These are phyloP conservation scores for Phaeosphaeria sp. DNA, from an alignment of 2,329 filamentous ascomycete species.

Conservation along the genomic window DNA sequence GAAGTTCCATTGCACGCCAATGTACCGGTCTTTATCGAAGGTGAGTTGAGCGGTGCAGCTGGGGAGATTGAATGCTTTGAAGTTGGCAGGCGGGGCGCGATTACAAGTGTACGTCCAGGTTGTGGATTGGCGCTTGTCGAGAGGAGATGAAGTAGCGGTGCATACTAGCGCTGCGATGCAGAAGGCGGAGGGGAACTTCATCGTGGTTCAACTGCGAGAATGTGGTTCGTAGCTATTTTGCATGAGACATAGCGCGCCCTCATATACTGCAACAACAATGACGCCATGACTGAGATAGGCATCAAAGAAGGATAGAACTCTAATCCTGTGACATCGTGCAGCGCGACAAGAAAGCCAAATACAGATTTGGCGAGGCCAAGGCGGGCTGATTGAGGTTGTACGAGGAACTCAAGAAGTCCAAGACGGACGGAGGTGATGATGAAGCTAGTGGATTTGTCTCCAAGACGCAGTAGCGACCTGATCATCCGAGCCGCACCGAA, in stretches of 20 bases:
- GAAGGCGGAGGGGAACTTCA: neutral
- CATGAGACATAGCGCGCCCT: too few relatives aligned
- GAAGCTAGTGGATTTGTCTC: neutral
- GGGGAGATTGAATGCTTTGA: conserved; percentile 9
- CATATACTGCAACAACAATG: neutral
- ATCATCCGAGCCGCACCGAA: neutral
- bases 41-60: conserved; percentile 10
- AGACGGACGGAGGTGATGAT: neutral
- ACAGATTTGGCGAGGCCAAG: neutral
- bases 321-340: neutral
- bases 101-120: neutral
- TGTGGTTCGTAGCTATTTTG: neutral
- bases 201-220: neutral
- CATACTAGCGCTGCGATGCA: neutral
- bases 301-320: neutral
- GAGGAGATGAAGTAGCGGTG: neutral
- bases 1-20: conserved; percentile 12
- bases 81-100: conserved; percentile 1
- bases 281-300: neutral
- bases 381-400: neutral
- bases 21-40: conserved; percentile 13
- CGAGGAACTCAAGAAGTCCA: neutral
- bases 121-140: neutral
- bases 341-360: neutral
- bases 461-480: neutral